phyloP scores from a whole-genome alignment of 495 filamentous ascomycete species.

The Aspergillus steynii region DNA sequence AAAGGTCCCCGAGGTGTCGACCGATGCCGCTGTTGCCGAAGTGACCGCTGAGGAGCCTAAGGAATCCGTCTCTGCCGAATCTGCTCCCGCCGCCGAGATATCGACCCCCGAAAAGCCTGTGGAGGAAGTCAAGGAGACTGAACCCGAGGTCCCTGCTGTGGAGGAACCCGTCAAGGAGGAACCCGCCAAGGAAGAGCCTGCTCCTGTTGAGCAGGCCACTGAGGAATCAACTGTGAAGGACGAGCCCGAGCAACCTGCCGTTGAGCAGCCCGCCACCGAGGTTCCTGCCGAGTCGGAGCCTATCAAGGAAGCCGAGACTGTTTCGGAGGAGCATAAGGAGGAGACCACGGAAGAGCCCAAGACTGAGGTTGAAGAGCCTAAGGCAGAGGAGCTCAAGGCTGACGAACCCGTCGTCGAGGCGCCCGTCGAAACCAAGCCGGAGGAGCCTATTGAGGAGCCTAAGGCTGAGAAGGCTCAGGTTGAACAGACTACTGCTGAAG shows the following conservation, averaged over 20 bases:
- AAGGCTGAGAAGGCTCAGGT: background rate
- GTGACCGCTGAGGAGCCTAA: background rate
- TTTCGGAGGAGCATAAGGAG: background rate
- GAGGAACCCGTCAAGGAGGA: constrained; percentile 15
- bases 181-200: constrained; percentile 10
- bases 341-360: background rate
- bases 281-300: background rate
- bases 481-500: background rate
- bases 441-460: no score
- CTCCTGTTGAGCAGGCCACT: constrained; percentile 13
- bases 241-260: constrained; percentile 7
- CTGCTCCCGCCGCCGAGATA: background rate
- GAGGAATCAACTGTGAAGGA: constrained; percentile 14
- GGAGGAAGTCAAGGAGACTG: constrained; percentile 10
- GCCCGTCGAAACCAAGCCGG: no score
- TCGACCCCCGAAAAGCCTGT: constrained; percentile 2
- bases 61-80: background rate
- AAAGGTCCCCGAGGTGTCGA: background rate
- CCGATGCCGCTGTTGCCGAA: background rate
- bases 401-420: background rate
- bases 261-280: constrained; percentile 10
- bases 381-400: background rate
- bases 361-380: background rate
- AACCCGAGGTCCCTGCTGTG: background rate
- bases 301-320: no score